Evolutionary conservation across 1,284 basidiomycete species (phyloP).

Genomic region (Cutaneotrichosporon mucoides): DNA sequence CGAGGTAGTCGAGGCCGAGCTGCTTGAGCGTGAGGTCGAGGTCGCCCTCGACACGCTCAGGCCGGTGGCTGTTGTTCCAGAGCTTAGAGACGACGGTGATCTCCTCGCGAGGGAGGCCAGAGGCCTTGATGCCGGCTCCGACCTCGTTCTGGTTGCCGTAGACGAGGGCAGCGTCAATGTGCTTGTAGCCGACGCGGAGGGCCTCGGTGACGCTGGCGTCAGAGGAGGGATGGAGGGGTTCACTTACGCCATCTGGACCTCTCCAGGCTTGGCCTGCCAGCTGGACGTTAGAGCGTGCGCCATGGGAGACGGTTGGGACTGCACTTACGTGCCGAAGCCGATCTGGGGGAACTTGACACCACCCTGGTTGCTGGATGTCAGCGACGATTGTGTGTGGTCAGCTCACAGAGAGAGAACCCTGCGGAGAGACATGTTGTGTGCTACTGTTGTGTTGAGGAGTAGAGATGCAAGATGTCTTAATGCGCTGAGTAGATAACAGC

Average conservation of each 20-base stretch:
- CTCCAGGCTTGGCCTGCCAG: conserved; percentile 54
- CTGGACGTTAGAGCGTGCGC: too few species aligned
- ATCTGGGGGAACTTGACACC: conserved; percentile 59
- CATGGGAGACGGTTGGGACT: too few species aligned
- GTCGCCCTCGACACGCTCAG: conserved; percentile 62
- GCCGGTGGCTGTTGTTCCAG: conserved; percentile 37
- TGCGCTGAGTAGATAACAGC: too few species aligned
- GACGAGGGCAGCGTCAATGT: conserved; percentile 71
- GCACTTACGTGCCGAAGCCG: conserved; percentile 79
- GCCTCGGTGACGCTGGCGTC: conserved; percentile 58
- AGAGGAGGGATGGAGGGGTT: not conserved
- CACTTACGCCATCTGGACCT: conserved; percentile 56
- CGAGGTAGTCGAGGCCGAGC: conserved; percentile 69
- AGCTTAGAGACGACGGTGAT: conserved; percentile 73
- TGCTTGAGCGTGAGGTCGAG: conserved; percentile 69
- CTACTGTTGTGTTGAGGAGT: too few species aligned
- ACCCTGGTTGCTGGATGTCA: conserved; percentile 23
- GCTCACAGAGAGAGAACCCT: too few species aligned
- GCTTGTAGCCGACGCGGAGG: conserved; percentile 68
- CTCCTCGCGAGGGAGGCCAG: conserved; percentile 72
- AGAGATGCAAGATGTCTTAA: too few species aligned
- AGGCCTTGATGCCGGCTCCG: conserved; percentile 63
- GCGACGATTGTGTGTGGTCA: too few species aligned
- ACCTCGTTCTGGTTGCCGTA: conserved; percentile 72
- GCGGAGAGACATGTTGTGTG: too few species aligned